Evolutionary conservation across 768 basidiomycete species (phyloP).

Genomic region (Phylloporus scabripes): DNA sequence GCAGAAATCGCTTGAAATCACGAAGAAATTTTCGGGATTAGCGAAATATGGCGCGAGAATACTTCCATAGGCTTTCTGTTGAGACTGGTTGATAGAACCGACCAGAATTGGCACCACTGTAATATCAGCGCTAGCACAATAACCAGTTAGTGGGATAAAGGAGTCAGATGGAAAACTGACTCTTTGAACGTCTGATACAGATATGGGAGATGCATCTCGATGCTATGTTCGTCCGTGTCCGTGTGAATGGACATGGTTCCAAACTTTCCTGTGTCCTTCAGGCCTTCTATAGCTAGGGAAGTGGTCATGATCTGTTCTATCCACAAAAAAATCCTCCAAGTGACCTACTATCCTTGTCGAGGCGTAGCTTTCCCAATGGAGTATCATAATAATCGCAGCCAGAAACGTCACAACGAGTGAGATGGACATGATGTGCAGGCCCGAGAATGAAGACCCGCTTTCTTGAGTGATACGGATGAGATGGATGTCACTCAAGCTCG

Average conservation of each 20-base stretch:
- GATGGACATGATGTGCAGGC: slow-evolving; percentile 89
- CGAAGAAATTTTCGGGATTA: slow-evolving; percentile 74
- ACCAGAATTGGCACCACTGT: slow-evolving; percentile 86
- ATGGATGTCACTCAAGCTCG: not conserved
- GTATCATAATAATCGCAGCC: slow-evolving; percentile 75
- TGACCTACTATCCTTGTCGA: slow-evolving; percentile 73
- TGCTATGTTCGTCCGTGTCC: slow-evolving; percentile 94
- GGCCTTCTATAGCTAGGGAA: slow-evolving; percentile 12
- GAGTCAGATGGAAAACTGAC: slow-evolving; percentile 35
- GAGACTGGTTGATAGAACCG: slow-evolving; percentile 59
- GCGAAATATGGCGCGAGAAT: slow-evolving; percentile 79
- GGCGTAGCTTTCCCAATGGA: slow-evolving; percentile 73
- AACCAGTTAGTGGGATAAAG: slow-evolving; percentile 2
- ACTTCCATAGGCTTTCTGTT: slow-evolving; percentile 59
- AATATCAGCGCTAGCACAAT: slow-evolving; percentile 56
- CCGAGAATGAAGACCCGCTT: slow-evolving; percentile 93
- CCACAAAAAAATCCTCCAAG: not conserved
- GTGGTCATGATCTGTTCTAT: slow-evolving; percentile 4
- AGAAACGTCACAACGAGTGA: slow-evolving; percentile 84
- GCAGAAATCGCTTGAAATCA: slow-evolving; percentile 95
- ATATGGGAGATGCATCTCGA: slow-evolving; percentile 97
- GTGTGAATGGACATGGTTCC: slow-evolving; percentile 54
- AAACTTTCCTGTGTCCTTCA: slow-evolving; percentile 42
- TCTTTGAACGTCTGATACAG: slow-evolving; percentile 79
- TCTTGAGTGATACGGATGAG: slow-evolving; percentile 37